Evolutionary conservation across 2,329 filamentous ascomycete species (phyloP), one percentile per base, ranked within the genome.

Genomic region (Alternaria ventricosa): DNA sequence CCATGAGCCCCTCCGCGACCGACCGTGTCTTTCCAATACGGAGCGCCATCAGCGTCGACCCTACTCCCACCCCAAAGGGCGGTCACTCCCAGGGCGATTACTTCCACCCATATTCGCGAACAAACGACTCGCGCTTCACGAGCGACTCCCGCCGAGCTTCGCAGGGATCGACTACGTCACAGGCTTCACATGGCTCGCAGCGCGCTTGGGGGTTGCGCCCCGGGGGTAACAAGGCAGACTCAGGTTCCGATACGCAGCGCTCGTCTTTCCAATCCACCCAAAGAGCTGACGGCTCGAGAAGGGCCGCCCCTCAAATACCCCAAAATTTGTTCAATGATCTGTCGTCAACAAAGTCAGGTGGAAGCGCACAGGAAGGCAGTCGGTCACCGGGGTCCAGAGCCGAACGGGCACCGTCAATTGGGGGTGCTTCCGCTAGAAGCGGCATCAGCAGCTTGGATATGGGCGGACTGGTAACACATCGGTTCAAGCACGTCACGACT

Each of bases 1-100:
- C 71, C 7, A 69, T 82, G 51, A 83, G 81, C 66, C 82, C 82
- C 18, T 77, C 75, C 43, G 70, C 79, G 5, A 75, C 81, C 50
- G 86, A 94, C 72, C 87, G 91, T 58, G 90, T 95, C 6, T 95
- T 92, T 60, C 92, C 92, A n/a, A 91, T 95, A 30, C 88, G 91
- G 53, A 94, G 91, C n/a, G 89, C 92, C 46, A 84, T 95, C 23
- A 92, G 88, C 7, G 87, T 94, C 44, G 89, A 92, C 69, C 87
- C 81, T 2, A 84, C 81, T 5, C 78, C 77, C 5, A 73, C 67
- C 7, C 60, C 64, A 8, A 64, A 63, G 47, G 50, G 74, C 66
- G 45, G 63, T 5, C 20, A 55, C 62, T 61, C 63, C 44, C 67
- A 68, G 15, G 65, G 60, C 49, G 71, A 74, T 57, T 81, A 85